Evolutionary conservation across 2,329 filamentous ascomycete species (phyloP).

Genomic region (Pseudogymnoascus sp.): DNA sequence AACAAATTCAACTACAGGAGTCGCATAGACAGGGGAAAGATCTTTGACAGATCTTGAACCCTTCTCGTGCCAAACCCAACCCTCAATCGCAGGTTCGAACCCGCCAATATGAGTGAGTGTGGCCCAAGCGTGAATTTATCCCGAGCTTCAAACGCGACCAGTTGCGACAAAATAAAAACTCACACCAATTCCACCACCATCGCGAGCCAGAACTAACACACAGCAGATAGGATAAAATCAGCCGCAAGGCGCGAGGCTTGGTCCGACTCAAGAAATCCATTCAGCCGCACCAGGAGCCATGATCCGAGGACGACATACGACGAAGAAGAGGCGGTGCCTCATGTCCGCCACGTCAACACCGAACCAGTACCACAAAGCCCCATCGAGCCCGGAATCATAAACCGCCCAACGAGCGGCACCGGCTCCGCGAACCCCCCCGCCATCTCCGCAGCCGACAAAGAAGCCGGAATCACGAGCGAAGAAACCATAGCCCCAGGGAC

Average conservation of each 20-base stretch:
- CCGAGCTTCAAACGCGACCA: neutral
- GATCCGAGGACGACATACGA: neutral
- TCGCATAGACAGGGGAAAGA: neutral
- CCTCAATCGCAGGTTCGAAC: neutral
- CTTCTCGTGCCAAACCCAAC: neutral
- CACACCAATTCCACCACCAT: neutral
- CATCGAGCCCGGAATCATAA: neutral
- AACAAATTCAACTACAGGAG: neutral
- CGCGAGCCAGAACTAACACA: neutral
- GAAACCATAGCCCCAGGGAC: neutral
- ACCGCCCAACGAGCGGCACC: neutral
- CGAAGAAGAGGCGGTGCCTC: neutral
- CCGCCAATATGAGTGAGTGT: neutral
- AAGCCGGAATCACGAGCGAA: neutral
- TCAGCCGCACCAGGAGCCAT: neutral
- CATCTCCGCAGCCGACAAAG: neutral
- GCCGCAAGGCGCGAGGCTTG: neutral
- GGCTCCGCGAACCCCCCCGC: neutral
- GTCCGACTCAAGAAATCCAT: neutral
- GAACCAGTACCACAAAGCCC: neutral
- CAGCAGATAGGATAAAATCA: neutral
- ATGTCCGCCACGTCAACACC: neutral
- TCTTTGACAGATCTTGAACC: constrained; percentile 1
- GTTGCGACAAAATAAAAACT: neutral
- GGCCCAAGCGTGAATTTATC: neutral